Base-by-base conservation (phyloP, 306 rosid species). In the barrel medic (Medicago truncatula) region DNA sequence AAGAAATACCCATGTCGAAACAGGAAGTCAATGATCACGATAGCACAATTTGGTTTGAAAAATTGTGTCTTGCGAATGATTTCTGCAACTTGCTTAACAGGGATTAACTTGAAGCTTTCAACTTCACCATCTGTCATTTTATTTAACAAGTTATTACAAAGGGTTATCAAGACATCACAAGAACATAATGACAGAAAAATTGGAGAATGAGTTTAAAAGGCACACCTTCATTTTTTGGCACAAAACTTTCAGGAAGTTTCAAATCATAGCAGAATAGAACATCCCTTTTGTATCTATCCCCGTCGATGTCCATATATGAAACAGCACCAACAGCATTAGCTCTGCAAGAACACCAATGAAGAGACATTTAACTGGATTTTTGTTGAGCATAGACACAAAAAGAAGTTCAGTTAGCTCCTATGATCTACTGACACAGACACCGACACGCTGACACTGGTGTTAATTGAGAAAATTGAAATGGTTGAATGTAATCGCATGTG, bases 251-350 rank as follows among this genome's bases (percentile, higher is more conserved):
- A 1, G 97, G 95, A 75, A 94, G 96, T 72, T 81, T 87, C 71
- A 94, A 84, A 86, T 94, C 98, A 79, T 92, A 94, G 81, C 98
- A 92, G 86, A 94, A 92, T 69, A 87, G 83, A 70, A 87, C 88
- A 81, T 92, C 93, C 80, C 96, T 87, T 77, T 94, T 90, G 75
- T 79, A 90, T 78, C 88, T 87, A 56, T 83, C 81, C 53, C 88
- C 95, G 50, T 92, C 84, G 75, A 94, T 92, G 86, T 94, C 98
- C 87, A 82, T 63, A 73, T 88, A 92, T 11, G 98, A 92, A 80
- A 94, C 86, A 75, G 87, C 96, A 31, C 98, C 87, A 25, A 87
- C 97, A 21, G 97, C 86, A 74, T 54, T 79, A 73, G 96, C 93
- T 59, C 97, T 94, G 85, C 46, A 31, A 75, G 75, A 83, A 70